Conservation (phyloP, 73 alveolate species). For the Blepharisma japonicum region DNA sequence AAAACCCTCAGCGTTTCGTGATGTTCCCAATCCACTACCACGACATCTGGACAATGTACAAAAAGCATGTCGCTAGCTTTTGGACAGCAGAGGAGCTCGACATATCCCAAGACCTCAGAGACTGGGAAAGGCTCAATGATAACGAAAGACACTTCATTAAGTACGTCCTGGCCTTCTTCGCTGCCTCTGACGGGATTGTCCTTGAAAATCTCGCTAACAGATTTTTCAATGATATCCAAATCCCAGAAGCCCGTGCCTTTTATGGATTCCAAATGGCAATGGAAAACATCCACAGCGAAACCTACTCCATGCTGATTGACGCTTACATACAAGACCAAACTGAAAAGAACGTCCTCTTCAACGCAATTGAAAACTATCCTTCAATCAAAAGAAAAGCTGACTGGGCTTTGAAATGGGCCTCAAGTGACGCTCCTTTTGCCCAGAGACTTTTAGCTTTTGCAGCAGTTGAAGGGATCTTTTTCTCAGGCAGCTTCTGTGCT, state of each 20-base stretch:
- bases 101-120: slow-evolving; percentile 80
- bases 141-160: slow-evolving; percentile 93
- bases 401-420: slow-evolving; percentile 96
- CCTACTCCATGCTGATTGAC: slow-evolving; percentile 88
- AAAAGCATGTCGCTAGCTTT: slow-evolving; percentile 83
- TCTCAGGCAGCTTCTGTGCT: slow-evolving; percentile 87
- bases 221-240: slow-evolving; percentile 79
- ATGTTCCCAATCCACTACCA: slow-evolving; percentile 85
- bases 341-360: slow-evolving; percentile 60
- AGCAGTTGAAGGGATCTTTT: slow-evolving; percentile 95
- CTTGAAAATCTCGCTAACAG: slow-evolving; percentile 85
- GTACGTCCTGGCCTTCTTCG: slow-evolving; percentile 95
- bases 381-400: slow-evolving; percentile 88
- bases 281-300: slow-evolving; percentile 97
- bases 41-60: slow-evolving; percentile 97
- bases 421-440: slow-evolving; percentile 64
- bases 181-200: slow-evolving; percentile 97
- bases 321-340: slow-evolving; percentile 43
- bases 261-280: slow-evolving; percentile 95
- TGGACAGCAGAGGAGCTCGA: slow-evolving; percentile 98
- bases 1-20: slow-evolving; percentile 82
- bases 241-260: slow-evolving; percentile 96
- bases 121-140: slow-evolving; percentile 79
- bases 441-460: slow-evolving; percentile 93
- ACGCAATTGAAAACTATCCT: slow-evolving; percentile 81